phyloP scores from a whole-genome alignment of 345 rosid genomes.

The Bruguiera sexangula region DNA sequence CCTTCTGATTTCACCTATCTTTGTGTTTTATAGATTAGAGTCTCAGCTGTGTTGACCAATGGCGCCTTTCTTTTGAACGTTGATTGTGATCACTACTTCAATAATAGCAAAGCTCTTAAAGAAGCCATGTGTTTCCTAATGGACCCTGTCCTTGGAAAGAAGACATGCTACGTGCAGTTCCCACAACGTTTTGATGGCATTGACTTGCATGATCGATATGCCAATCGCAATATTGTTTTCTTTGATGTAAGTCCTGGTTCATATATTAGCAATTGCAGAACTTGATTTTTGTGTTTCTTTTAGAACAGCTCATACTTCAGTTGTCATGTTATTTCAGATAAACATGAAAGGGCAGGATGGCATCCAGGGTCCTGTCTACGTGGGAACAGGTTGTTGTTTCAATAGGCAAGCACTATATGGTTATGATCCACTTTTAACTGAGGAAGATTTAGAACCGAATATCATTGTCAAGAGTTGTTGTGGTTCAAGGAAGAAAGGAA shows the following conservation, averaged over 20 bases:
- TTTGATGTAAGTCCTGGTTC: conserved; percentile 69
- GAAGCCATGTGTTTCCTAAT: conserved; percentile 99
- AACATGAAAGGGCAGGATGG: conserved; percentile 98
- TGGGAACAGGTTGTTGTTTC: conserved; percentile 99
- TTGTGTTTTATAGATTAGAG: conserved; percentile 71
- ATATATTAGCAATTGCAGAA: conserved; percentile 13
- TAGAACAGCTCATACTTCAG: conserved; percentile 10
- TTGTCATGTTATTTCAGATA: conserved; percentile 49
- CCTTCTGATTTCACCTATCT: conserved; percentile 18
- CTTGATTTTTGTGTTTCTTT: neutral
- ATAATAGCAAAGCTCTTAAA: conserved; percentile 94
- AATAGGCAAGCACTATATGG: conserved; percentile 98
- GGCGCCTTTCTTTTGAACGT: conserved; percentile 98
- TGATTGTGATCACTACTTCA: conserved; percentile 99
- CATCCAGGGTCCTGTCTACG: conserved; percentile 98
- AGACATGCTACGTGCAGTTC: conserved; percentile 97
- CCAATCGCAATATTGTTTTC: conserved; percentile 97
- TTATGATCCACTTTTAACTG: conserved; percentile 94
- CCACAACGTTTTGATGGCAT: conserved; percentile 99
- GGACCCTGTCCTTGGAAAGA: conserved; percentile 87
- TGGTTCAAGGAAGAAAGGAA: conserved; percentile 91
- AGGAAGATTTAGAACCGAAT: conserved; percentile 92
- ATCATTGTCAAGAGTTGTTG: conserved; percentile 95
- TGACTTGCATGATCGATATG: conserved; percentile 99
- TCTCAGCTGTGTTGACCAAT: conserved; percentile 96